Evolutionary conservation across 768 basidiomycete species (phyloP), one percentile per base, ranked within the genome.

Genomic region (Tylopilus vinaceipallidus): DNA sequence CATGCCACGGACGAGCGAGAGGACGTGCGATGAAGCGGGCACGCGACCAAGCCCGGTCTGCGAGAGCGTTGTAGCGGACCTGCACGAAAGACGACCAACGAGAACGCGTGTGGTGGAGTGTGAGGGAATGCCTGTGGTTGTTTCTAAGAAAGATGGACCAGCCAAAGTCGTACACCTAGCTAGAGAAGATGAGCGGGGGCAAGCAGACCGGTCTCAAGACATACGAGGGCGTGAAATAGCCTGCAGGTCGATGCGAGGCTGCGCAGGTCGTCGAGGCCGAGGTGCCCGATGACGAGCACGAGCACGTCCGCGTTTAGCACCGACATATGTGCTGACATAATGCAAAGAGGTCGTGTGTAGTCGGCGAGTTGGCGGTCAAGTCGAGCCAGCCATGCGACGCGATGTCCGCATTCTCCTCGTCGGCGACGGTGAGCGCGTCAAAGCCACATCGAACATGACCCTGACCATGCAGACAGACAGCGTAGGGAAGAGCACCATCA

Each of bases 401-500:
- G 94, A 97, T 84, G 91, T 95, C 42, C 83, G 93, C 58, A 94
- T 95, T 63, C 80, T 95, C 52, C 82, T 97, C 63, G 91, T 95
- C 55, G 94, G 94, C 55, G 94, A 97, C 72, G 93, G 92, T 93
- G 57, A 59, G 85, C 50, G 43, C 54, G 51, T 59, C 26, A 20
- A 44, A 49, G 39, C 47, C 44, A 34, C 38, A 9, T 22, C n/a
- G 10, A 6, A 16, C 44, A 8, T 20, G 3, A 29, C 43, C 12
- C 44, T 56, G 37, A 50, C 42, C 34, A 47, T 45, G 45, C 33
- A n/a, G 10, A 30, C 67, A 98, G 94, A 95, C 77, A 91, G 91
- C 57, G 95, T 98, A 60, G 95, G 95, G 56, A 99, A 99, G 77
- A 95, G 92, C 68, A 94, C 93, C 39, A 94, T 98, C 65, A 84